phyloP scores from a whole-genome alignment of 164 flowering plant species.

The Magnolia officinalis region DNA sequence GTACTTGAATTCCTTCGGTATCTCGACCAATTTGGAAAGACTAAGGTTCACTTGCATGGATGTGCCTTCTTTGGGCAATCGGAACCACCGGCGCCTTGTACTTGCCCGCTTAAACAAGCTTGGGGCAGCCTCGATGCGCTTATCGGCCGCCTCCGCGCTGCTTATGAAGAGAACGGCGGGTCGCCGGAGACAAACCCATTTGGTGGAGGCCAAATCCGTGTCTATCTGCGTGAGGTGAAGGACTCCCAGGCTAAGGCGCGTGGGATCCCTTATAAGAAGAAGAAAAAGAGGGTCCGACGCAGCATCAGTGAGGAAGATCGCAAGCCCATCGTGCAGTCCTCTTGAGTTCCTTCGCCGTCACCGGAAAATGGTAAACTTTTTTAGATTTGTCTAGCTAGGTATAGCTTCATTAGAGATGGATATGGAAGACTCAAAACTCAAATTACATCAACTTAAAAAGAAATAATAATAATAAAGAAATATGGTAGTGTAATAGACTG shows the following conservation, averaged over 20 bases:
- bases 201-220: conserved; percentile 48
- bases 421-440: conserved; percentile 6
- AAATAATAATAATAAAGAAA: not conserved
- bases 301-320: conserved; percentile 15
- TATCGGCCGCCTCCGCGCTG: conserved; percentile 60
- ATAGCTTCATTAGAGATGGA: not conserved
- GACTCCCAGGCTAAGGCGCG: conserved; percentile 56
- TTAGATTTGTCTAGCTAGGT: conserved; percentile 1
- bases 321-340: conserved; percentile 1
- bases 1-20: conserved; percentile 53
- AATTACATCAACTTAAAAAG: not conserved
- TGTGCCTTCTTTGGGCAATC: conserved; percentile 56
- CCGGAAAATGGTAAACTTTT: conserved; percentile 8
- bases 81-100: conserved; percentile 57
- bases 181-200: conserved; percentile 52
- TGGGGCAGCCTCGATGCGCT: conserved; percentile 66
- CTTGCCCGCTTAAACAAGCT: conserved; percentile 57
- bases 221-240: conserved; percentile 47
- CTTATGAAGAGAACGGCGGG: conserved; percentile 59
- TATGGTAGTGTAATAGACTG: not conserved
- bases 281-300: conserved; percentile 25
- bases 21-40: conserved; percentile 59
- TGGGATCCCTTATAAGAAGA: conserved; percentile 60
- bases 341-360: conserved; percentile 6
- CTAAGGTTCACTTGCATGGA: conserved; percentile 55